A percentile compares a stretch with the other conserved stretches of the same genome.
These are phyloP conservation scores for Dujonia santamariae DNA, from an alignment of 1,139 yeast genomes.

Conservation along the genomic window DNA sequence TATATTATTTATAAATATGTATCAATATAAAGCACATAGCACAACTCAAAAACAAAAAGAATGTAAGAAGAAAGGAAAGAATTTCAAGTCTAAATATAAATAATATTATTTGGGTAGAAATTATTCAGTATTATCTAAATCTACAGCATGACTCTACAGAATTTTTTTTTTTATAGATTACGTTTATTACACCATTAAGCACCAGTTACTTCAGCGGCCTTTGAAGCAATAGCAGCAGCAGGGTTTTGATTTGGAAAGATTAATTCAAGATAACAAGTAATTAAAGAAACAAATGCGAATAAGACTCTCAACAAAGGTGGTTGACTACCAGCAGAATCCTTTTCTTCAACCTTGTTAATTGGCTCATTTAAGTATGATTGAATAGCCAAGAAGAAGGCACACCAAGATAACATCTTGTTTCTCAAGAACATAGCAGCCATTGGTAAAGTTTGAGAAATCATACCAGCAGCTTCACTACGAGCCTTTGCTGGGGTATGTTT, in stretches of 20 bases:
- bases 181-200: too few species aligned
- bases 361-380: constrained; percentile 53
- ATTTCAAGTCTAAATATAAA: too few species aligned
- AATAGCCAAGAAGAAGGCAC: constrained; percentile 49
- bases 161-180: too few species aligned
- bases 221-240: constrained; percentile 18
- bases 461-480: constrained; percentile 41
- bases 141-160: too few species aligned
- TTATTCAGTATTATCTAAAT: too few species aligned
- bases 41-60: not conserved
- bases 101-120: too few species aligned
- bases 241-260: constrained; percentile 34
- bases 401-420: constrained; percentile 57
- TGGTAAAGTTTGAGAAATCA: constrained; percentile 59
- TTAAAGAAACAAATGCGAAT: constrained; percentile 46
- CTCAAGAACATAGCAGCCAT: constrained; percentile 65
- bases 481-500: constrained; percentile 50
- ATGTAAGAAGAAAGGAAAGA: too few species aligned
- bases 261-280: constrained; percentile 53
- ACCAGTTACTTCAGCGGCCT: too few species aligned
- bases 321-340: constrained; percentile 25
- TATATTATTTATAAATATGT: not conserved
- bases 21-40: too few species aligned
- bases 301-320: constrained; percentile 45
- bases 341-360: constrained; percentile 26